Base-by-base conservation (phyloP, 345 rosid species). In the Geranium brycei region DNA sequence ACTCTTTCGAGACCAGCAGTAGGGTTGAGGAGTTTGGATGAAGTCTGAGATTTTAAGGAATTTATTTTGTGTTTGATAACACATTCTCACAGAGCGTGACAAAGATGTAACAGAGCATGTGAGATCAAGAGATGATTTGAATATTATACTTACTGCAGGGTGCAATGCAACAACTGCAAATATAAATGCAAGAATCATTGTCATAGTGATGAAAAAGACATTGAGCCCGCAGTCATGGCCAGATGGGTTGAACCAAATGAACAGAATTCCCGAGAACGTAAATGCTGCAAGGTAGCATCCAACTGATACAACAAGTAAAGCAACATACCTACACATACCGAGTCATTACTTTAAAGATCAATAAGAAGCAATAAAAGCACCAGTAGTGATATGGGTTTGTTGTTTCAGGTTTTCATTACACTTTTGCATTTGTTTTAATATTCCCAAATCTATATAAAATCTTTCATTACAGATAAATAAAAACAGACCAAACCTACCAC, bases 161-260 rank as follows among this genome's bases (percentile, higher is more conserved):
- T 87, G 95, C 77, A 93, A 68, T n/a, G 96, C 96, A 47, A 87
- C 65, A 16, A 88, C 62, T 31, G 79, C 96, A 31, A 83, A 84
- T 65, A 65, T 76, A 64, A 93, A 83, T 63, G 95, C 91, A 59
- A 93, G 87, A 74, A 88, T 69, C 96, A 93, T 86, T 7, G 92
- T 82, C 96, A 88, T 78, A 67, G 85, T 85, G 30, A 93, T 77
- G 82, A 93, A 93, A 89, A 90, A 93, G 72, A 91, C 76, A 65
- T 93, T 93, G 51, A 93, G 89, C 64, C 96, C 91, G 18, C 99
- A 93, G 65, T 88, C 92, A 35, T 90, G 72, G 57, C 99, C 92
- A n/a, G 97, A 85, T 56, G 99, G 99, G 76, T 90, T 83, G 74
- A 93, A 93, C 99, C 99, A 90, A n/a, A 90, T 82, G 79, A 93